Base-by-base conservation (phyloP, 176 grass and related monocot genomes). In the Rhynchospora tenuis region DNA sequence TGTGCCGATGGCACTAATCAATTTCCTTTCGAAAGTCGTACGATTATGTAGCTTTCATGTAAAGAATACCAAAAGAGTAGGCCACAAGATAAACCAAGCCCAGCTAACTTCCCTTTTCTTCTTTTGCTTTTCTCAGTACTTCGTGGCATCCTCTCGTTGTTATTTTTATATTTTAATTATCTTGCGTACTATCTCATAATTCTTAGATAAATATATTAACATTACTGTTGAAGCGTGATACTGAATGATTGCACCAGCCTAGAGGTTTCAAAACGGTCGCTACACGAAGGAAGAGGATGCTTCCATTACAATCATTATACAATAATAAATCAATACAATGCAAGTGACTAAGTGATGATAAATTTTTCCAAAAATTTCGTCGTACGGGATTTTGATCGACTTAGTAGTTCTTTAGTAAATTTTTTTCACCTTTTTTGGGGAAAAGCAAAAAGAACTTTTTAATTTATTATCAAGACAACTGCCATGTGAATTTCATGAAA, bases 31-130 rank as follows among this genome's bases (percentile, higher is more conserved):
- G 48, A 64, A 64, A 63, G 58, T 31, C 17, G 59, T 82, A 66
- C 43, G 5, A 9, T 6, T n/a, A 47, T 38, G 43, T 65, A 47
- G 59, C 59, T 66, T 80, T 45, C 78, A 46, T 46, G 15, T n/a
- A 82, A 82, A 82, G 3, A 82, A 82, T 27, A 56, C 9, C 38
- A 29, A 54, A 82, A 17, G 61, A 82, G 61, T 82, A 67, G 80
- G 59, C 61, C 80, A 82, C 80, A 68, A 65, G 61, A 82, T 82
- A 82, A 82, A 66, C 43, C 60, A 43, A 64, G 45, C 29, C 12
- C n/a, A 45, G 33, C 22, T 26, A 64, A 51, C 80, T 44, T 19
- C 43, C 57, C 67, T 82, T 82, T 82, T 29, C 61, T 31, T 59
- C 57, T 82, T 82, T 82, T 82, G 44, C 78, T 47, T 55, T 77